These are phyloP conservation scores for Aureobasidium sp. DNA, from an alignment of 2,329 filamentous ascomycete genomes.

Conservation along the genomic window DNA sequence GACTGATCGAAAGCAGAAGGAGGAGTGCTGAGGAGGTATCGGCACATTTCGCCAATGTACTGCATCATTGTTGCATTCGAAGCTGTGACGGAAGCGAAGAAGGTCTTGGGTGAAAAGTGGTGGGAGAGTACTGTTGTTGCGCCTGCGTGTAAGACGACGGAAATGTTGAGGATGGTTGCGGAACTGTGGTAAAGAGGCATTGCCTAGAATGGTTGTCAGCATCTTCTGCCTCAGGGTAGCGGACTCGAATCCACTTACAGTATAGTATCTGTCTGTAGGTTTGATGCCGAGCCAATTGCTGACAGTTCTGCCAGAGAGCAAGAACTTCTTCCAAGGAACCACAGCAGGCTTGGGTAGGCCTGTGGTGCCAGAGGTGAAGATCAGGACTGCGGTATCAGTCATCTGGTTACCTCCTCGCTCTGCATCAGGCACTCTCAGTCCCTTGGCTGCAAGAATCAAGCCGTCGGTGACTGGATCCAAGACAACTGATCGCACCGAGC, in stretches of 20 bases:
- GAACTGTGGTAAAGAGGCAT: slow-evolving; percentile 95
- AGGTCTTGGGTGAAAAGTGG: slow-evolving; percentile 80
- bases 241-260: slow-evolving; percentile 34
- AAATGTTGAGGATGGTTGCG: slow-evolving; percentile 74
- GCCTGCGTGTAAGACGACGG: slow-evolving; percentile 69
- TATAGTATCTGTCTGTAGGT: slow-evolving; percentile 83
- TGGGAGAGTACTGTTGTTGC: slow-evolving; percentile 76
- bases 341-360: slow-evolving; percentile 74
- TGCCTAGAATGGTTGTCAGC: slow-evolving; percentile 40
- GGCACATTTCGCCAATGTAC: slow-evolving; percentile 89
- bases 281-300: slow-evolving; percentile 64
- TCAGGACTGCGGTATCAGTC: slow-evolving; percentile 72
- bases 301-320: slow-evolving; percentile 30
- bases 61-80: slow-evolving; percentile 80
- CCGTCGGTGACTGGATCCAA: slow-evolving; percentile 67
- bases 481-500: slow-evolving; percentile 59
- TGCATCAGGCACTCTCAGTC: slow-evolving; percentile 36
- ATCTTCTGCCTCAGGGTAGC: neutral
- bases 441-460: slow-evolving; percentile 40
- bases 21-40: slow-evolving; percentile 78
- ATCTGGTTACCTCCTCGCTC: slow-evolving; percentile 31
- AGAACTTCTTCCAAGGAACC: slow-evolving; percentile 37
- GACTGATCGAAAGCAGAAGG: slow-evolving; percentile 74
- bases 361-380: slow-evolving; percentile 89
- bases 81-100: slow-evolving; percentile 80